phyloP scores from a whole-genome alignment of 805 yeast species.

The Clavispora fructus region DNA sequence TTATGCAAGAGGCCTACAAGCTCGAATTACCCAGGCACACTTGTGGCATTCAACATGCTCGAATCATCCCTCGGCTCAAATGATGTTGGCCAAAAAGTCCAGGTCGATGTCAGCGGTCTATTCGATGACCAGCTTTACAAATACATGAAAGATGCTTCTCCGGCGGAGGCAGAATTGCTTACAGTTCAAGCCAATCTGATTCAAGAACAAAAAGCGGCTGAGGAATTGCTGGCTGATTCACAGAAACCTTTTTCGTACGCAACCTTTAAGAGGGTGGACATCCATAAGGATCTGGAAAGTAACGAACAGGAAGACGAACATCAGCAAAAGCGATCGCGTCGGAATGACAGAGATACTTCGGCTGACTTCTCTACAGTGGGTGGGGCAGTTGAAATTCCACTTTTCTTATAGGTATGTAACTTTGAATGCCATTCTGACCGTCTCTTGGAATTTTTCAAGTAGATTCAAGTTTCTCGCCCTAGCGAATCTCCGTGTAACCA shows the following conservation, averaged over 20 bases:
- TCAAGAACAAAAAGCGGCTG: conserved; percentile 2
- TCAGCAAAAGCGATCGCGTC: conserved; percentile 7
- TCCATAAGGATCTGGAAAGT: not conserved
- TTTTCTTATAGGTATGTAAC: conserved; percentile 39
- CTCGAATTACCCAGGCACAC: conserved; percentile 30
- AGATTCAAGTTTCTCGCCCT: conserved; percentile 23
- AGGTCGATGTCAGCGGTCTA: conserved; percentile 15
- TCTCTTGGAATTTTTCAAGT: conserved; percentile 27
- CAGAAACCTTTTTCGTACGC: conserved; percentile 9
- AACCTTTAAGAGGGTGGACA: conserved; percentile 3
- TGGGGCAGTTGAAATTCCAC: conserved; percentile 42
- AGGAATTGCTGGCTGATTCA: not conserved
- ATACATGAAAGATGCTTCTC: conserved; percentile 12
- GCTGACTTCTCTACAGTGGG: conserved; percentile 29
- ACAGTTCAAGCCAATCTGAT: not conserved
- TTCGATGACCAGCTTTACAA: conserved; percentile 26
- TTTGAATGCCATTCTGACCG: conserved; percentile 41
- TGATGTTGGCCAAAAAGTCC: conserved; percentile 6
- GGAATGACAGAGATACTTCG: conserved; percentile 20
- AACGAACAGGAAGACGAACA: not conserved
- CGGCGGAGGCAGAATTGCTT: not conserved
- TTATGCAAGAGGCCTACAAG: conserved; percentile 28
- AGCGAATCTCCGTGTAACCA: conserved; percentile 19
- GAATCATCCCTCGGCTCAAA: conserved; percentile 20
- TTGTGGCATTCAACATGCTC: conserved; percentile 36